These are phyloP conservation scores for Striga asiatica DNA, from an alignment of 257 asterid genomes.

Conservation along the genomic window DNA sequence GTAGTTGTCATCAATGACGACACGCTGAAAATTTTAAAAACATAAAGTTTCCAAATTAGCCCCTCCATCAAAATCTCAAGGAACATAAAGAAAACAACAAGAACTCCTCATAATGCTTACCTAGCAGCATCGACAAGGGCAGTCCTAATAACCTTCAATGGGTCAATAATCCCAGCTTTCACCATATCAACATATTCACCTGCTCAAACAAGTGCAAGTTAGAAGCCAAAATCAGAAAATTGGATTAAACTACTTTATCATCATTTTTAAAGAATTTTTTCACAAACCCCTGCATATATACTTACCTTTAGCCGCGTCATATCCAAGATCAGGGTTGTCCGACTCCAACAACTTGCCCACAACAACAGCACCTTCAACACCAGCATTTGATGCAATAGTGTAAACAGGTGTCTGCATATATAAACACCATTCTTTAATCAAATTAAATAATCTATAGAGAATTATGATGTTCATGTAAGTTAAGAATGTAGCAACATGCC, in stretches of 20 bases:
- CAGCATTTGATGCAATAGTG: slow-evolving; percentile 81
- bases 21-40: slow-evolving; percentile 36
- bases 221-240: not conserved
- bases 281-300: no score
- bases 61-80: not conserved
- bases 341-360: slow-evolving; percentile 92
- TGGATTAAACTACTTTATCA: not conserved
- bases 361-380: slow-evolving; percentile 95
- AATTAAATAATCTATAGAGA: not conserved
- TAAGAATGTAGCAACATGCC: slow-evolving; percentile 25
- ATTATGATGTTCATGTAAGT: not conserved
- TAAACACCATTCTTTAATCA: no score
- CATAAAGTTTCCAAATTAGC: not conserved
- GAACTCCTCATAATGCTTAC: slow-evolving; percentile 20
- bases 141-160: slow-evolving; percentile 81
- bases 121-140: slow-evolving; percentile 96
- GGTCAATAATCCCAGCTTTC: slow-evolving; percentile 79
- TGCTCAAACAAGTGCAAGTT: slow-evolving; percentile 11
- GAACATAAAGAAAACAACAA: not conserved
- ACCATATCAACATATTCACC: slow-evolving; percentile 95
- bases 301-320: slow-evolving; percentile 90
- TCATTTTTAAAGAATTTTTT: no score
- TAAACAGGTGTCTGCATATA: slow-evolving; percentile 75
- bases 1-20: slow-evolving; percentile 88
- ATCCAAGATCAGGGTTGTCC: slow-evolving; percentile 76